Conservation (phyloP, 2,329 filamentous ascomycete species). For the Fusarium denticulatum region DNA sequence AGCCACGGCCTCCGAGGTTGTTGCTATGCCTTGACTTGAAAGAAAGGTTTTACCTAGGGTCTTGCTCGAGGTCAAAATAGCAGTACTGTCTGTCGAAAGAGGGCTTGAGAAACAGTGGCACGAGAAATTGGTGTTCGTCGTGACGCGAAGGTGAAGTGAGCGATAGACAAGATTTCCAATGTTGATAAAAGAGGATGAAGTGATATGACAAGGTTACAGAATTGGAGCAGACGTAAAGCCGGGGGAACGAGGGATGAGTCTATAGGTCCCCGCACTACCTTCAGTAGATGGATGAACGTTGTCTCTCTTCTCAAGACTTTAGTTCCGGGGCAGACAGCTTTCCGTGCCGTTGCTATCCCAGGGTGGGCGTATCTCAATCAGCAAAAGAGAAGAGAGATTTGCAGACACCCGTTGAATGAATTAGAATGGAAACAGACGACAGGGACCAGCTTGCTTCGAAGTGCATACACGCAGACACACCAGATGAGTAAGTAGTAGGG, state of each 20-base stretch:
- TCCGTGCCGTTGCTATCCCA: constrained; percentile 31
- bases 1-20: constrained; percentile 10
- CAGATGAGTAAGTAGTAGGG: constrained; percentile 37
- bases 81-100: not conserved
- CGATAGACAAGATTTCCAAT: constrained; percentile 21
- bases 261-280: constrained; percentile 39
- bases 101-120: constrained; percentile 9
- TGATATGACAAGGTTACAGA: constrained; percentile 38
- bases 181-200: constrained; percentile 31
- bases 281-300: constrained; percentile 32
- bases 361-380: constrained; percentile 40
- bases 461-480: constrained; percentile 31
- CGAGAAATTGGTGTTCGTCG: not conserved
- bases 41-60: not conserved
- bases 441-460: constrained; percentile 36
- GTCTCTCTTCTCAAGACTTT: constrained; percentile 42
- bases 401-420: constrained; percentile 30
- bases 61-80: constrained; percentile 9
- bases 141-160: constrained; percentile 14
- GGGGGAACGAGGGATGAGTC: constrained; percentile 36
- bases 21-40: constrained; percentile 6
- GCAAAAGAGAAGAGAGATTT: constrained; percentile 32
- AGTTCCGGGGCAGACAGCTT: constrained; percentile 36
- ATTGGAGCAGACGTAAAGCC: constrained; percentile 35
- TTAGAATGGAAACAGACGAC: constrained; percentile 34